Base-by-base conservation (phyloP, 805 yeast species). In the Dipodascopsis uninucleata region DNA sequence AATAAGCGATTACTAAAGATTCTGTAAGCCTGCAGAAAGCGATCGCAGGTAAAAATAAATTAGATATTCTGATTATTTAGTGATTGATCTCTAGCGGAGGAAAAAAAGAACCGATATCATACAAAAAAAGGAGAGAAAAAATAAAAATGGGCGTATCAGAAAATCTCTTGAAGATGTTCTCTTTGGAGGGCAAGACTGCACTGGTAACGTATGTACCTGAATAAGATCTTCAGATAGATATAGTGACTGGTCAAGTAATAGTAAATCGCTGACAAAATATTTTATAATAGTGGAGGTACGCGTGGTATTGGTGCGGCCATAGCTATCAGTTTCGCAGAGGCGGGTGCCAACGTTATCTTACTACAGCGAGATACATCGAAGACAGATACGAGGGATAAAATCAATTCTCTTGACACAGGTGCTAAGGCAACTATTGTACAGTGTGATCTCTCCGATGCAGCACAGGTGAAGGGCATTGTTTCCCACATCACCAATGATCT, bases 291-390 rank as follows among this genome's bases (percentile, higher is more conserved):
- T 10, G 82, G 82, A 12, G 79, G 75, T 12, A 71, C 79, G 18
- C 69, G 76, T 18, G 82, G 82, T 3, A 77, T 77, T 49, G 82
- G 80, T 1, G 69, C 68, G 18, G 74, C 72, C 36, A 70, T 75
- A 38, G 77, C 77, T 21, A 58, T 64, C 25, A 79, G 72, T 10
- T 62, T 75, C 18, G 80, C 78, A 2, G 71, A 71, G 38, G 77
- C 77, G 23, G 76, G 76, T 8, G 68, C 73, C 8, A 59, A 63
- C 31, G 53, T 71, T 51, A 64, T 51, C 10, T n/a, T 71, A 16
- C 62, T 66, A 26, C 71, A 72, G 49, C 58, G 71, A n/a, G 50
- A 61, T 16, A 52, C 61, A 3, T 56, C 60, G 29, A 64, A 69
- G 22, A 42, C 49, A n/a, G 44, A 43, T 7, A 64, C 71, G 6